Base-by-base conservation (phyloP, 2,329 filamentous ascomycete species). In the Parascedosporium putredinis region DNA sequence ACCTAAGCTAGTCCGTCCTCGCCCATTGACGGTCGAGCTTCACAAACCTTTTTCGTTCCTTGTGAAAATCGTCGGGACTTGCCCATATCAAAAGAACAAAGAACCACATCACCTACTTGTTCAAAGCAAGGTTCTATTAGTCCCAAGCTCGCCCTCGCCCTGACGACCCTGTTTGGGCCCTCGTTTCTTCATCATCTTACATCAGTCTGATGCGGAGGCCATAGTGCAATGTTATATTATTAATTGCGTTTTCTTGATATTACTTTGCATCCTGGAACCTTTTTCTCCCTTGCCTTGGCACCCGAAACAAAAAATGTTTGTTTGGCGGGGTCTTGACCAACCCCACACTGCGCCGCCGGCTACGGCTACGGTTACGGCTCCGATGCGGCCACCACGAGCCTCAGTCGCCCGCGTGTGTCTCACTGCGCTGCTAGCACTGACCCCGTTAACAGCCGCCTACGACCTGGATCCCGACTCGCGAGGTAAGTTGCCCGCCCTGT, bases 391-490 rank as follows among this genome's bases (percentile, higher is more conserved):
- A 16, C 3, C 5, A 16, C n/a, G 33, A 20, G 16, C 38, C 23
- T 42, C 38, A 14, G 46, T n/a, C 12, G 34, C 50, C n/a, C 52
- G 53, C 46, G 52, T 60, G 34, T 51, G 60, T 40, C 46, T 57
- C 23, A 50, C 54, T 8, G 36, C 62, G 34, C 50, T 66, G 36
- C 51, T 64, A 27, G 52, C 56, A 43, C 47, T 58, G 16, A 58
- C 52, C 47, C 54, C 52, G 46, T 52, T 64, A 24, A 54, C 60
- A 34, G 50, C 45, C 12, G 65, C 64, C 34, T 70, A 68, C 50
- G 51, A 66, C 25, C 55, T 70, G 50, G 58, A 69, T 51, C 60
- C 64, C 25, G 59, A 66, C 51, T 67, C 66, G 38, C 60, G 60
- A 7, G 56, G 66, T 69, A 56, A 36, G n/a, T 49, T 18, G 31